These are phyloP conservation scores for Penicillium atrosanguineum DNA, from an alignment of 495 filamentous ascomycete genomes.

Conservation along the genomic window DNA sequence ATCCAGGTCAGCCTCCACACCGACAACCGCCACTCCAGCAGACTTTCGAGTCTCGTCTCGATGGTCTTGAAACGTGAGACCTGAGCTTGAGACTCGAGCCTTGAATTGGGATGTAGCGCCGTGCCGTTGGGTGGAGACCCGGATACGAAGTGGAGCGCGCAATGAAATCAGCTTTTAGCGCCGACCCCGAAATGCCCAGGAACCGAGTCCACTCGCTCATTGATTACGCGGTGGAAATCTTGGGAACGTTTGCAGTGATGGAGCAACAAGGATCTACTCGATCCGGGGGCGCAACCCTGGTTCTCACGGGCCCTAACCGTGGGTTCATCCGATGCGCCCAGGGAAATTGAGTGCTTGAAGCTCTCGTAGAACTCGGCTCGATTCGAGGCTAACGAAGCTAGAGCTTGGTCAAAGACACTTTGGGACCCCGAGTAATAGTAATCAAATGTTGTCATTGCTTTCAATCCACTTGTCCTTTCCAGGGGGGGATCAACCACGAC, in stretches of 20 bases:
- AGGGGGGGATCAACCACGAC: background rate
- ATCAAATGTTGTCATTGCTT: too few species aligned
- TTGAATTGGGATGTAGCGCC: background rate
- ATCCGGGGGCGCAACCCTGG: slow-evolving; percentile 6
- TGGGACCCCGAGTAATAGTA: background rate
- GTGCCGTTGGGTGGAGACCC: slow-evolving; percentile 7
- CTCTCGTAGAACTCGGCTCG: background rate
- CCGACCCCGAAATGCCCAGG: background rate
- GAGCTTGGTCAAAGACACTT: background rate
- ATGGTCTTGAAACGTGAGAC: background rate
- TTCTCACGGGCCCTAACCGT: slow-evolving; percentile 6
- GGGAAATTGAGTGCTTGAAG: background rate
- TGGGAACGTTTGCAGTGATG: slow-evolving; percentile 1
- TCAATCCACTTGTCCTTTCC: too few species aligned
- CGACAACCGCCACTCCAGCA: slow-evolving; percentile 1
- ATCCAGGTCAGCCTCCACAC: slow-evolving; percentile 6
- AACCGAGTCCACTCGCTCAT: background rate
- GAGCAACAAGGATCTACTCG: slow-evolving; percentile 6
- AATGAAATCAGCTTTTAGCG: background rate
- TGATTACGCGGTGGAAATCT: background rate
- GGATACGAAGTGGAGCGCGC: background rate
- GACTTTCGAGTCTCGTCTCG: background rate
- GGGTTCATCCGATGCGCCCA: background rate
- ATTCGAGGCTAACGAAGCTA: background rate
- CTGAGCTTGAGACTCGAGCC: background rate